Conservation (phyloP, 2,329 filamentous ascomycete genomes). For the Fusarium chaquense region DNA sequence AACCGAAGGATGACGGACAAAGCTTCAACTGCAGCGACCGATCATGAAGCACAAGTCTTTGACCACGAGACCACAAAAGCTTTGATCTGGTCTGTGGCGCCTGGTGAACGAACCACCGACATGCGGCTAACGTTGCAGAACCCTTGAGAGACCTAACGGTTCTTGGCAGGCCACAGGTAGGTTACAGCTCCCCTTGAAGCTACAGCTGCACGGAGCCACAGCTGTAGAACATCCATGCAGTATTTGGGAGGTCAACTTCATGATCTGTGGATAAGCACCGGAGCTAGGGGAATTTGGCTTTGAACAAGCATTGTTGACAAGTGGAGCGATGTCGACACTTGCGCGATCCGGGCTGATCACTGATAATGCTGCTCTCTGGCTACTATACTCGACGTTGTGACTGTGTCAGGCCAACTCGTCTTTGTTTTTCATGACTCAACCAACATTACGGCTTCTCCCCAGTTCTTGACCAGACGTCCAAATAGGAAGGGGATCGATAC, state of each 20-base stretch:
- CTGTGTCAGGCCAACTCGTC: conserved; percentile 1
- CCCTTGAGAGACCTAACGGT: conserved; percentile 32
- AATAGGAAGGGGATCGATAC: background rate
- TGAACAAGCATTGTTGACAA: conserved; percentile 29
- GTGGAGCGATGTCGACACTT: conserved; percentile 17
- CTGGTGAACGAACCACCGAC: conserved; percentile 11
- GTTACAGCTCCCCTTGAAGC: conserved; percentile 11
- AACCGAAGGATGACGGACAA: background rate
- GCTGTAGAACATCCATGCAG: conserved; percentile 29
- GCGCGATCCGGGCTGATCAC: conserved; percentile 39
- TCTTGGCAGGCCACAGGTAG: conserved; percentile 23
- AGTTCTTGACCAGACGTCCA: background rate
- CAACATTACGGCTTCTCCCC: background rate
- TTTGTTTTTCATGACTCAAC: background rate
- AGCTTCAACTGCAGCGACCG: conserved; percentile 4
- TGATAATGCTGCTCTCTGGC: conserved; percentile 3
- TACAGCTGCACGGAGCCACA: background rate
- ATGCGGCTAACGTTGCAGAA: conserved; percentile 32
- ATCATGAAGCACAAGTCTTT: conserved; percentile 21
- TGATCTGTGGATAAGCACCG: conserved; percentile 15
- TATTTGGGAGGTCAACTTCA: conserved; percentile 24
- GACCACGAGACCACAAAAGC: conserved; percentile 26
- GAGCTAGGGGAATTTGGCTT: conserved; percentile 10
- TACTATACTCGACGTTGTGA: conserved; percentile 2
- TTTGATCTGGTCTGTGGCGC: conserved; percentile 14